Base-by-base conservation (phyloP, 345 rosid species). In the Populus davidiana region DNA sequence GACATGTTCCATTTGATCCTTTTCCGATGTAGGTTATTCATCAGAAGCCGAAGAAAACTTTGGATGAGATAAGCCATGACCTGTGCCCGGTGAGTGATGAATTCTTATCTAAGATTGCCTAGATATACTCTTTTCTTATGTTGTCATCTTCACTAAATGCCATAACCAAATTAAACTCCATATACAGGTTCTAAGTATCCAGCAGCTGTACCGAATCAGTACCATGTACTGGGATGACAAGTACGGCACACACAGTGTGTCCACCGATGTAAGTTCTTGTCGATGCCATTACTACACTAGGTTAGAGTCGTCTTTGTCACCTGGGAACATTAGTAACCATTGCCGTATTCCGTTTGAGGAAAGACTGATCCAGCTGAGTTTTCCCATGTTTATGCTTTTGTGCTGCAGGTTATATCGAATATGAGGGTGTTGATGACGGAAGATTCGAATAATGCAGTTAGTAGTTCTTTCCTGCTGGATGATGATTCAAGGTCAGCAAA, bases 221-320 rank as follows among this genome's bases (percentile, higher is more conserved):
- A 92, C 98, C 0, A 91, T 94, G 97, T 94, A 92, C 78, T 94
- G 98, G 98, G 98, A 94, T 49, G 98, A 94, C 89, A 94, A 94
- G 86, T 94, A 94, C 63, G 96, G 94, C 79, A 92, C 97, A 0
- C 98, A 91, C 21, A 94, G 98, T 61, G 98, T 94, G 65, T 86
- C 97, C 59, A 72, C 92, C 0, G 97, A 94, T 76, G 98, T 94
- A 87, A 90, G 98, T 86, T 83, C 70, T 21, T 21, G 63, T 50
- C 56, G 36, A 74, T 79, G 76, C 75, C 70, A 64, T 83, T 56
- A 47, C 66, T 59, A 23, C 39, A 44, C 78, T 77, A 50, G 80
- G 52, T 66, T 69, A 73, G 52, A 68, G 47, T 63, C 80, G 69
- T 79, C 78, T 78, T 74, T 27, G 38, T 76, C 77, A 27, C 56